These are phyloP conservation scores for Hortiboletus campestris DNA, from an alignment of 768 basidiomycete species.

Conservation along the genomic window DNA sequence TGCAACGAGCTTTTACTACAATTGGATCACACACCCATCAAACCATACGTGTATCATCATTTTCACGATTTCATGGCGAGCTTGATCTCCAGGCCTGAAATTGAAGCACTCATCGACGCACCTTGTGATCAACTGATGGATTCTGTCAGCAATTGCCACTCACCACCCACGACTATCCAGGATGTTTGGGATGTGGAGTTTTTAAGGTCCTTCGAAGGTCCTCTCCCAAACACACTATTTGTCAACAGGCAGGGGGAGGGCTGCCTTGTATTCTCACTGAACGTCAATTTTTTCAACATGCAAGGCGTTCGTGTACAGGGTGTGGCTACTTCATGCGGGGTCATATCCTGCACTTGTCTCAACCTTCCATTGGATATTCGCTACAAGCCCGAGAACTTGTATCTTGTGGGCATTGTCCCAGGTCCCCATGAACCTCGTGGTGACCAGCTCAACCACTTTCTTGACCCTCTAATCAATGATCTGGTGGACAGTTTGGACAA, in stretches of 20 bases:
- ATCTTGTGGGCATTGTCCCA: constrained; percentile 36
- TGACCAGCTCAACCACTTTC: background rate
- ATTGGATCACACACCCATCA: background rate
- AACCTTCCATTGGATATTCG: constrained; percentile 37
- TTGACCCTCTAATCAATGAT: constrained; percentile 1
- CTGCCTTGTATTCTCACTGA: no score
- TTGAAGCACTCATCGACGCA: background rate
- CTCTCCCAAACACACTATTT: no score
- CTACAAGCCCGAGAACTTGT: constrained; percentile 40
- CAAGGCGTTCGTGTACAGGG: no score
- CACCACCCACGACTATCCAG: no score
- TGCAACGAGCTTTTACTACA: background rate
- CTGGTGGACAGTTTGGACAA: constrained; percentile 24
- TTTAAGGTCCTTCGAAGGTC: no score
- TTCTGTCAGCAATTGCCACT: background rate
- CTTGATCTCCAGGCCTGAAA: background rate
- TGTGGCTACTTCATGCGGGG: background rate
- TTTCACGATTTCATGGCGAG: constrained; percentile 1
- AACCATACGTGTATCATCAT: constrained; percentile 7
- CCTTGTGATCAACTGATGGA: background rate
- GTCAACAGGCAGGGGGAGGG: no score
- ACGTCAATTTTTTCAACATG: no score
- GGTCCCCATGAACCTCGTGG: constrained; percentile 37
- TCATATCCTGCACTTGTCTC: constrained; percentile 7
- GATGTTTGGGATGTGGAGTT: no score